Percentiles rank a stretch among this genome's conserved stretches.
phyloP scores from a whole-genome alignment of 139 green algal species.

The Tetradesmus lagerheimii region DNA sequence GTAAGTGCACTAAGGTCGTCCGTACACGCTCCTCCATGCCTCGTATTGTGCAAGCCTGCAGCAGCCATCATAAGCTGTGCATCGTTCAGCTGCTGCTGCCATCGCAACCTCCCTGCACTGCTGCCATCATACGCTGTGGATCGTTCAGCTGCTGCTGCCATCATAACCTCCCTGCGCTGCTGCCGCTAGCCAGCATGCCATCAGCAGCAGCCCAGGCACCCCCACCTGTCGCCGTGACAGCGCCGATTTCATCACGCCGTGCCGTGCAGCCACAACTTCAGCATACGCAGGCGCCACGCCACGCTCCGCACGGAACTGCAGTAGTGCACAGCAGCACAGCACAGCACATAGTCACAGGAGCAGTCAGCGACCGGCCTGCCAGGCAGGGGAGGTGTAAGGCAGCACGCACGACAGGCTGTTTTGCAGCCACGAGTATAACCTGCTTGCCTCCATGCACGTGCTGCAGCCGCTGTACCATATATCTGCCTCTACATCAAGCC shows the following conservation, averaged over 20 bases:
- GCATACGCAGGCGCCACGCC: conserved; percentile 36
- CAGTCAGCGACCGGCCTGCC: too few relatives aligned
- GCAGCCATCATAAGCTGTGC: too few relatives aligned
- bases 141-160: too few relatives aligned
- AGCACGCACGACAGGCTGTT: background rate
- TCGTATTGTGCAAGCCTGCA: too few relatives aligned
- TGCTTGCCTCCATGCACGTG: background rate
- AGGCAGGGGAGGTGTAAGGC: background rate
- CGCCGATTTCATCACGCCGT: conserved; percentile 3
- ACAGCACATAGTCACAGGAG: background rate
- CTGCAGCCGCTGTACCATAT: background rate
- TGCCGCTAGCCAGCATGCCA: background rate
- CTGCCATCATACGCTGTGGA: too few relatives aligned
- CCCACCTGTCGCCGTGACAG: conserved; percentile 23
- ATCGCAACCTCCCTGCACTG: too few relatives aligned
- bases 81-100: too few relatives aligned
- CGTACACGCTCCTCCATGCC: too few relatives aligned
- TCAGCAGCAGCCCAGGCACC: background rate
- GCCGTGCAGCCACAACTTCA: conserved; percentile 10
- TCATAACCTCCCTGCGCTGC: too few relatives aligned
- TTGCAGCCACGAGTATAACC: background rate
- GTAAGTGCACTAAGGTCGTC: too few relatives aligned
- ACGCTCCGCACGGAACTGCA: conserved; percentile 47
- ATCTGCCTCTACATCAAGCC: background rate
- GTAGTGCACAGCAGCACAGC: background rate